Evolutionary conservation across 2,329 filamentous ascomycete species (phyloP), one percentile per base, ranked within the genome.

Genomic region (Thelonectria olida): DNA sequence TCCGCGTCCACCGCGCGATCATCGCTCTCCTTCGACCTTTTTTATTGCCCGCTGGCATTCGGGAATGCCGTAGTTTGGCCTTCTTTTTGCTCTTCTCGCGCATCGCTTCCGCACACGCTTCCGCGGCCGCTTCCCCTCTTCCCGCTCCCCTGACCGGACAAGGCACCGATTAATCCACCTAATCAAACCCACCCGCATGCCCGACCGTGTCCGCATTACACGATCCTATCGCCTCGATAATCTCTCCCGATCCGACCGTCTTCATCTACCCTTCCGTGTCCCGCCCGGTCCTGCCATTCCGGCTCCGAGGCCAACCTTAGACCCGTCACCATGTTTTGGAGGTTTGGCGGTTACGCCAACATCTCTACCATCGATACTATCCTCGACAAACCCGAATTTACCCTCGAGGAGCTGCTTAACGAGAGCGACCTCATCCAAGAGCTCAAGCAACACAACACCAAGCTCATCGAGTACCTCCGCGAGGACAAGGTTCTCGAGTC

Each of bases 281-380:
- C 58, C 64, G 67, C 66, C 66, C 69, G 70, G 74, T 73, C 73
- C 71, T 72, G 73, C 72, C 61, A 61, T 61, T 70, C 71, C 73
- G 71, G 76, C 70, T 74, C 72, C 67, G 73, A 73, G 70, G 72
- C 70, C 63, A 67, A 72, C 69, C 64, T 57, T 72, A 27, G 44
- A 56, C 15, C 39, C 73, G 76, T 75, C 89, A 95, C 80, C 84
- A 99, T 99, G 96, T 99, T 99, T 82, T 99, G 96, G 96, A 91
- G 95, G 82, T 99, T 98, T 86, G 95, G 96, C 86, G 93, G 93
- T 76, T 98, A 98, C 86, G 92, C 94, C 85, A 97, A 93, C 85
- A 91, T 97, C 81, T 97, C 95, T 73, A 91, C 94, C 75, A 93
- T 99, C 80, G 96, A 98, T 80, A 93, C 90, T 71, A 92, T 99